These are phyloP conservation scores for Nissolia schottii DNA, from an alignment of 306 rosid species.

Conservation along the genomic window DNA sequence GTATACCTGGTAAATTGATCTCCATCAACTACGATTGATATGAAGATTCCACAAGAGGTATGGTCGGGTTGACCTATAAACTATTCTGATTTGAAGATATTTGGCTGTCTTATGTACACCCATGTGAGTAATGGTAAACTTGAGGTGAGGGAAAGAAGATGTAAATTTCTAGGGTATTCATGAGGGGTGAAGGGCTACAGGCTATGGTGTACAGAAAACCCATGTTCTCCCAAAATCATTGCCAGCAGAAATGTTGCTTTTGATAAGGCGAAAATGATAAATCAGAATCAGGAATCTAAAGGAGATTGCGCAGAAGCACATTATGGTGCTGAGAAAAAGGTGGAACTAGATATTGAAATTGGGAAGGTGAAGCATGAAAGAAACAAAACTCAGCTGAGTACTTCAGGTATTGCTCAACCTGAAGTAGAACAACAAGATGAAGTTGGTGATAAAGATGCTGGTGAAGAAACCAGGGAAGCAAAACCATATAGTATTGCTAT, in stretches of 20 bases:
- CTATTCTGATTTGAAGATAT: too few relatives aligned
- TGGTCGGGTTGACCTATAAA: too few relatives aligned
- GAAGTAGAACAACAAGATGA: not conserved
- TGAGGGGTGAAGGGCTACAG: not conserved
- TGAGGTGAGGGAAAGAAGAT: not conserved
- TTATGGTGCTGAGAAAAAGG: not conserved
- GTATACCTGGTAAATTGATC: too few relatives aligned
- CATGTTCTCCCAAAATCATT: not conserved
- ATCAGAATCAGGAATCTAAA: not conserved
- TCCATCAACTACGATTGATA: too few relatives aligned
- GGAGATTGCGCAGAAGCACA: not conserved
- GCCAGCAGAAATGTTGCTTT: too few relatives aligned
- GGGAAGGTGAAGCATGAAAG: not conserved
- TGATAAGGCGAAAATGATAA: not conserved
- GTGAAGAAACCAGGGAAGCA: not conserved
- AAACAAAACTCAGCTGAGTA: too few relatives aligned
- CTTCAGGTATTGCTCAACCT: not conserved
- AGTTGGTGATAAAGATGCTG: not conserved
- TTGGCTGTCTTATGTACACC: too few relatives aligned
- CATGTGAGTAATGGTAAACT: not conserved
- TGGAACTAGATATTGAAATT: not conserved
- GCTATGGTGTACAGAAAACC: not conserved
- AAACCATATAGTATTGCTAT: too few relatives aligned
- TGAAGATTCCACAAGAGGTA: too few relatives aligned
- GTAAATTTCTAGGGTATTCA: not conserved